A percentile compares a stretch with the other conserved stretches of the same genome.
These are phyloP conservation scores for Podospora tetraspora DNA, from an alignment of 495 filamentous ascomycete genomes.

Conservation along the genomic window DNA sequence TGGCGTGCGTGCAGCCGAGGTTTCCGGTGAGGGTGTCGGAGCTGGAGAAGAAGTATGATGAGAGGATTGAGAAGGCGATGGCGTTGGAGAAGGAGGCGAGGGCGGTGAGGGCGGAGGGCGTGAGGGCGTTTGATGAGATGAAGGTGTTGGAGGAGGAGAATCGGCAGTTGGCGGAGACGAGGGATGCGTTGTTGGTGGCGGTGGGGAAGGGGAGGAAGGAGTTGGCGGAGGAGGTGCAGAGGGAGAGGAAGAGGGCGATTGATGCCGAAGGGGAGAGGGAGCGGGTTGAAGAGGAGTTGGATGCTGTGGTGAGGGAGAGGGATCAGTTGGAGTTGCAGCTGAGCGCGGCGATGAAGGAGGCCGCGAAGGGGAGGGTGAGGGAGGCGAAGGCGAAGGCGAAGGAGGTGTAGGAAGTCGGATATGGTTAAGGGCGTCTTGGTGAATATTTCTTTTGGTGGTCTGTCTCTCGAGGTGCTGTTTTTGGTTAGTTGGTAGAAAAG, in stretches of 20 bases:
- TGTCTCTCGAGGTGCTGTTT: not conserved
- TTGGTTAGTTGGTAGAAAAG: not conserved
- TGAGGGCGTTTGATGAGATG: slow-evolving; percentile 6
- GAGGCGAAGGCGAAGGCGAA: not conserved
- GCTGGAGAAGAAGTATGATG: slow-evolving; percentile 31
- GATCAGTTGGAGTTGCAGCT: not conserved
- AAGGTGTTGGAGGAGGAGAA: slow-evolving; percentile 20
- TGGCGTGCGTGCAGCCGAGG: slow-evolving; percentile 34
- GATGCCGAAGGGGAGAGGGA: slow-evolving; percentile 3
- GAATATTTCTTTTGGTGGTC: not conserved
- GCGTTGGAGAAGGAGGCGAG: slow-evolving; percentile 12
- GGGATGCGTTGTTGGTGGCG: slow-evolving; percentile 19
- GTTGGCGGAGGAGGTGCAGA: slow-evolving; percentile 13
- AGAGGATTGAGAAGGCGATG: slow-evolving; percentile 8
- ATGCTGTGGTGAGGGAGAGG: not conserved
- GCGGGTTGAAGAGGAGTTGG: slow-evolving; percentile 1
- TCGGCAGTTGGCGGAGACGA: slow-evolving; percentile 12
- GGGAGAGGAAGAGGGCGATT: slow-evolving; percentile 10
- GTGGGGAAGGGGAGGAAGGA: slow-evolving; percentile 13
- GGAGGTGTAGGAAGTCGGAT: not conserved
- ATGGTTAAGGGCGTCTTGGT: too few relatives aligned
- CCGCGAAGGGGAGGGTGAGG: not conserved
- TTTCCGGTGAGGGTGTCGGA: slow-evolving; percentile 31
- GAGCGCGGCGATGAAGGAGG: not conserved
- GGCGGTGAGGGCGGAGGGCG: slow-evolving; percentile 5